A percentile compares a stretch with the other conserved stretches of the same genome.
Evolutionary conservation across 192 early-diverging fungal genomes (phyloP).

Genomic region (Rhizophagus clarus): DNA sequence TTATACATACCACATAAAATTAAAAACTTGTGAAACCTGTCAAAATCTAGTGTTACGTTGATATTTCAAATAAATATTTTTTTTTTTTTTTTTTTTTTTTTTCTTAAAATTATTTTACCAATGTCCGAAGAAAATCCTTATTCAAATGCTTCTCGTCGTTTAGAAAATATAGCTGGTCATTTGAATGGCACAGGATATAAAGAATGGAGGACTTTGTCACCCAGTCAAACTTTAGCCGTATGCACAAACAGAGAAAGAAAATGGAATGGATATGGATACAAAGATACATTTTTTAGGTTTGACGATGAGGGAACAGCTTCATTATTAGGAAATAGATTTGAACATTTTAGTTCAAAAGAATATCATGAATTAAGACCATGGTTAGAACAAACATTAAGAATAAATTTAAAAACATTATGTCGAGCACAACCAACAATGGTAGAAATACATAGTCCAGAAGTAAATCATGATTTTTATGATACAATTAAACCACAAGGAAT

Average conservation of each 20-base stretch:
- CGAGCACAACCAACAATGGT: background rate
- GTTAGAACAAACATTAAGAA: slow-evolving; percentile 20
- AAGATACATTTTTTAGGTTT: slow-evolving; percentile 19
- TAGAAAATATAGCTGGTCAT: background rate
- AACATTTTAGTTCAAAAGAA: slow-evolving; percentile 22
- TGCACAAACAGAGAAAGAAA: slow-evolving; percentile 13
- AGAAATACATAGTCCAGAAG: background rate
- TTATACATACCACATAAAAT: background rate
- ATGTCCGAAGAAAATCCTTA: background rate
- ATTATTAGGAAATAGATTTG: background rate
- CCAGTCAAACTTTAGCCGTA: background rate
- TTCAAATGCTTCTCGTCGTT: background rate
- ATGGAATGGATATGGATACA: slow-evolving; percentile 15
- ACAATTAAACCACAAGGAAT: slow-evolving; percentile 4
- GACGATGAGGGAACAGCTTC: background rate
- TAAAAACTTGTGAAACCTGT: background rate
- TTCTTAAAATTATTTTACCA: background rate
- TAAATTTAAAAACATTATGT: slow-evolving; percentile 18
- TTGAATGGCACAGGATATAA: background rate
- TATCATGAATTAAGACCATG: slow-evolving; percentile 22
- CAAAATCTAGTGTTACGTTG: background rate
- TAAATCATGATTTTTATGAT: slow-evolving; percentile 25
- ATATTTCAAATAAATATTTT: background rate
- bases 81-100: no score
- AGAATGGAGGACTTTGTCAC: slow-evolving; percentile 16